phyloP scores from a whole-genome alignment of 2,329 filamentous ascomycete genomes.

The Exophiala viscosa region DNA sequence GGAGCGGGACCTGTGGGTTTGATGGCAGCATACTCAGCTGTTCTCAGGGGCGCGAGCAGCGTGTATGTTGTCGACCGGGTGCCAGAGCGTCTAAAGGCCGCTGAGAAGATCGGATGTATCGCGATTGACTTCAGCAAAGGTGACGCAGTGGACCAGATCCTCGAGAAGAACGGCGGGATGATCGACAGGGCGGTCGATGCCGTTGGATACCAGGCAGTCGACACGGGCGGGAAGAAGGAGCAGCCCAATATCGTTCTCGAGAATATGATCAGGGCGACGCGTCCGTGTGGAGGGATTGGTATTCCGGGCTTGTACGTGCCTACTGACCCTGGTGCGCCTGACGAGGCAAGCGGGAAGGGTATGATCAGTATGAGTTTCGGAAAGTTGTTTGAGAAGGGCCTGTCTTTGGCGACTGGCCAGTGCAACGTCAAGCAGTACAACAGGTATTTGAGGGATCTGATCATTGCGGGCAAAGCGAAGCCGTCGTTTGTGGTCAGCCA shows the following conservation, averaged over 20 bases:
- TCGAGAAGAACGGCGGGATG: conserved; percentile 56
- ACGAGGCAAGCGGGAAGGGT: conserved; percentile 58
- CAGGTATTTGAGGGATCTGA: conserved; percentile 62
- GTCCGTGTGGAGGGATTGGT: conserved; percentile 59
- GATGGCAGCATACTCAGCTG: conserved; percentile 62
- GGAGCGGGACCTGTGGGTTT: conserved; percentile 62
- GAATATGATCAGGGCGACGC: conserved; percentile 60
- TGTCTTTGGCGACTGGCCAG: conserved; percentile 48
- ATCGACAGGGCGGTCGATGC: conserved; percentile 63
- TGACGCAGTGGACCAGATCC: conserved; percentile 60
- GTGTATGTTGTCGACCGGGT: conserved; percentile 63
- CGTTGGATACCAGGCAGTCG: conserved; percentile 63
- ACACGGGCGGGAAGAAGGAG: conserved; percentile 54
- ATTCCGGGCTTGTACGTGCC: conserved; percentile 52
- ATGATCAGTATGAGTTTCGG: conserved; percentile 63
- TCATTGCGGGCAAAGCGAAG: conserved; percentile 61
- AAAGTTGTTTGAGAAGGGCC: conserved; percentile 62
- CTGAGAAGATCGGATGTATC: conserved; percentile 58
- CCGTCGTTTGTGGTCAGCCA: conserved; percentile 65
- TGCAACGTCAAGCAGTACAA: conserved; percentile 69
- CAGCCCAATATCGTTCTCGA: conserved; percentile 62
- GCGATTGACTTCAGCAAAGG: conserved; percentile 59
- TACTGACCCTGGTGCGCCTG: conserved; percentile 60
- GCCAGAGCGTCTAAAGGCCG: conserved; percentile 54
- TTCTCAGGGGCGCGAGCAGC: conserved; percentile 56